A percentile compares a stretch with the other conserved stretches of the same genome.
Evolutionary conservation across 768 basidiomycete species (phyloP).

Genomic region (Stropharia rugosoannulata): DNA sequence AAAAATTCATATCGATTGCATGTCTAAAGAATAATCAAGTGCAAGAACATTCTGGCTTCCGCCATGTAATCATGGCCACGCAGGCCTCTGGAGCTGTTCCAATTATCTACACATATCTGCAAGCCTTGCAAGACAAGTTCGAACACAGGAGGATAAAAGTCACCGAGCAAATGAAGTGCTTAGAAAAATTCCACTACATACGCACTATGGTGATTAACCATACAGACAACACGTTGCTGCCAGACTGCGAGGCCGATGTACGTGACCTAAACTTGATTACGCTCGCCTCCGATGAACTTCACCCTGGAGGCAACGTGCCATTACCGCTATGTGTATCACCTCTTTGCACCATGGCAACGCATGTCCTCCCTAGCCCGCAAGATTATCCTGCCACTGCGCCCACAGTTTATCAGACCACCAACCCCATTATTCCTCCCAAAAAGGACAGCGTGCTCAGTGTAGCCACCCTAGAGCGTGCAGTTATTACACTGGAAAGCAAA

Average conservation of each 20-base stretch:
- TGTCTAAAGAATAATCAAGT: slow-evolving; percentile 29
- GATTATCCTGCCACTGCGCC: slow-evolving; percentile 30
- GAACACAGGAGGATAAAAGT: slow-evolving; percentile 28
- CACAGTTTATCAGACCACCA: slow-evolving; percentile 69
- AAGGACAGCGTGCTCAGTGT: slow-evolving; percentile 51
- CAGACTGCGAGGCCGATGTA: slow-evolving; percentile 44
- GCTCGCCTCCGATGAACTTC: not conserved
- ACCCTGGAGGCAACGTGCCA: not conserved
- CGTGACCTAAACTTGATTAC: slow-evolving; percentile 64
- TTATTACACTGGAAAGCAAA: slow-evolving; percentile 52
- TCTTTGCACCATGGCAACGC: slow-evolving; percentile 71
- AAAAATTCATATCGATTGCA: slow-evolving; percentile 35
- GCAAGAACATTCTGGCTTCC: slow-evolving; percentile 45
- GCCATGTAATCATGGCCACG: slow-evolving; percentile 71
- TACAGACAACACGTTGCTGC: slow-evolving; percentile 58
- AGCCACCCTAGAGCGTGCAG: slow-evolving; percentile 61
- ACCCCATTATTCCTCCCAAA: slow-evolving; percentile 58
- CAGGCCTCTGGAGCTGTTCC: slow-evolving; percentile 65
- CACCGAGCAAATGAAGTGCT: slow-evolving; percentile 42
- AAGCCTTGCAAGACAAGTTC: slow-evolving; percentile 31
- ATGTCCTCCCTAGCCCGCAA: slow-evolving; percentile 44
- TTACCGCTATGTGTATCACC: slow-evolving; percentile 33
- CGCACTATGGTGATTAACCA: slow-evolving; percentile 69
- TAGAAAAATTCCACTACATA: slow-evolving; percentile 54
- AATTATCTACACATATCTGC: slow-evolving; percentile 47